Evolutionary conservation across 2,329 filamentous ascomycete species (phyloP), one percentile per base, ranked within the genome.

Genomic region (Zymoseptoria ardabiliae): DNA sequence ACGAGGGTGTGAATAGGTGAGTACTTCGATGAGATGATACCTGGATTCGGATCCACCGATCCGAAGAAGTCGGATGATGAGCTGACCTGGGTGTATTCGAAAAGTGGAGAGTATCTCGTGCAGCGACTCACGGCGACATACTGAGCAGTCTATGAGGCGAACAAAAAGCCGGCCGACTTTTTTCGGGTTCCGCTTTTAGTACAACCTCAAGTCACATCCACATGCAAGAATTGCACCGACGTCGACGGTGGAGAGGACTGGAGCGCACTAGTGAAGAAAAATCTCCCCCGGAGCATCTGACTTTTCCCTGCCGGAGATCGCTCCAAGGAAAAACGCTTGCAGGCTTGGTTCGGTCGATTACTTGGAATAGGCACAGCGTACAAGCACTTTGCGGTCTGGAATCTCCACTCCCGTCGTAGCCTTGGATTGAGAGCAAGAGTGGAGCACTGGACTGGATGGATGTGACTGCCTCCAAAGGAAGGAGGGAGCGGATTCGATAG

Each of bases 41-140:
- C 30, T 35, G 30, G 3, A 10, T 35, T 35, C 9, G 7, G 2
- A 13, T 11, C 11, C 45, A 17, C 20, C 17, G 1, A 51, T 35
- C 30, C 11, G 3, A 13, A 11, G 35, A 13, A 17, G 35, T 11
- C 17, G 35, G 11, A 2, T n/a, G 11, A 2, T n/a, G 35, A 45
- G 35, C 35, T 45, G 35, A 45, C 35, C 35, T 2, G 6, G 11
- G 13, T 45, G 35, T 45, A 13, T 6, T 51, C 11, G 22, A 28
- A 20, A 54, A 88, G 87, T 66, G 90, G 90, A 2, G 84, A 94
- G 13, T 97, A 96, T 70, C 75, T 97, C 53, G 84, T 90, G 8
- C 84, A 88, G 76, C 85, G 92, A 63, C 75, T 97, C 71, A 81
- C 85, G 4, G 87, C 89, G 13, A 97, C 92, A 2, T 80, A 70